Conservation (phyloP, 805 yeast species). For the Millerago galiae region DNA sequence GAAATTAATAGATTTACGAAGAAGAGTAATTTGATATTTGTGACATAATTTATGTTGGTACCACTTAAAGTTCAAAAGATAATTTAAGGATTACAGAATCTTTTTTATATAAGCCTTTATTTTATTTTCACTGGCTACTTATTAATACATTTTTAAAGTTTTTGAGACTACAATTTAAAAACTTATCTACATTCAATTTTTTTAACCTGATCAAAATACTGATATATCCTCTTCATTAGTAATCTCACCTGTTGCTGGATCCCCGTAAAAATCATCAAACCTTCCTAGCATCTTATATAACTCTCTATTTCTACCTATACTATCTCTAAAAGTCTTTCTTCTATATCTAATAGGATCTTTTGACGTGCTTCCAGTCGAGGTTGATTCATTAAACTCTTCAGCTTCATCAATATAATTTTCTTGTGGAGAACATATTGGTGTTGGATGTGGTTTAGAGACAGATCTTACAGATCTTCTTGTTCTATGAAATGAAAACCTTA, state of each 20-base stretch:
- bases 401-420: background rate
- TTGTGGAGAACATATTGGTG: background rate
- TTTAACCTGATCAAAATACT: background rate
- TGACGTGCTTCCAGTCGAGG: conserved; percentile 3
- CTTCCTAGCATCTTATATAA: conserved; percentile 12
- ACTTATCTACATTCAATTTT: background rate
- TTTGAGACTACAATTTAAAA: background rate
- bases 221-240: too few relatives aligned
- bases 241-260: background rate
- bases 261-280: conserved; percentile 9
- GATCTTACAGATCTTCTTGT: background rate
- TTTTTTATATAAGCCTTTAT: too few relatives aligned
- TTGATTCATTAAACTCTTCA: background rate
- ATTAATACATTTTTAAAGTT: too few relatives aligned
- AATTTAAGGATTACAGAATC: too few relatives aligned
- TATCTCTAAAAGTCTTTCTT: conserved; percentile 6
- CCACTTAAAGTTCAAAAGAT: too few relatives aligned
- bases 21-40: too few relatives aligned
- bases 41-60: too few relatives aligned
- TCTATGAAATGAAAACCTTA: conserved; percentile 3
- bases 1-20: too few relatives aligned
- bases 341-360: conserved; percentile 4
- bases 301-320: conserved; percentile 9
- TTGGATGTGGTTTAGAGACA: conserved; percentile 1
- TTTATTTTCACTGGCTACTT: too few relatives aligned